phyloP scores from a whole-genome alignment of 2,329 filamentous ascomycete species.

The Neonectria magnoliae region DNA sequence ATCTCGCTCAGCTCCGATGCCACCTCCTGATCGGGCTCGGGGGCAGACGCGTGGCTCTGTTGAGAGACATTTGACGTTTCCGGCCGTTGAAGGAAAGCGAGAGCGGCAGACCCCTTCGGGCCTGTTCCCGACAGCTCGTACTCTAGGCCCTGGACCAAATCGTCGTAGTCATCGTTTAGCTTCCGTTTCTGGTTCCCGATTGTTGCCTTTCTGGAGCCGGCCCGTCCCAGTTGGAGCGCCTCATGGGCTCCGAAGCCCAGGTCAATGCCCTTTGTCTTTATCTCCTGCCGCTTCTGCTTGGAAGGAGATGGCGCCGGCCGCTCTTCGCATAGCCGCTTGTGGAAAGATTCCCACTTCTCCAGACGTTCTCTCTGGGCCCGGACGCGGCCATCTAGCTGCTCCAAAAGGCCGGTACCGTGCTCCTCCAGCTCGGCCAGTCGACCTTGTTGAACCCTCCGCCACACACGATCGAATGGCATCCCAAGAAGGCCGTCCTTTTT shows the following conservation, averaged over 20 bases:
- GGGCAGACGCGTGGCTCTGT: conserved; percentile 10
- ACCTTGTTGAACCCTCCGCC: conserved; percentile 72
- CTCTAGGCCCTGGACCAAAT: conserved; percentile 55
- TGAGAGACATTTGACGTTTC: background rate
- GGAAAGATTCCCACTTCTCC: conserved; percentile 78
- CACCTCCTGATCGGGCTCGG: conserved; percentile 42
- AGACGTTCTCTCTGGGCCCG: conserved; percentile 73
- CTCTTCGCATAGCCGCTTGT: conserved; percentile 57
- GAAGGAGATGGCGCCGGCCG: conserved; percentile 34
- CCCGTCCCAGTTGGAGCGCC: conserved; percentile 54
- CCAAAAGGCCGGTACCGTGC: conserved; percentile 64
- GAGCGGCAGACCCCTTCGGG: conserved; percentile 25
- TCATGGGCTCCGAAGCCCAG: conserved; percentile 66
- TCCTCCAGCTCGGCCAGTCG: conserved; percentile 66
- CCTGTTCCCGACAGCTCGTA: conserved; percentile 50
- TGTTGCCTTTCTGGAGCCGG: conserved; percentile 43
- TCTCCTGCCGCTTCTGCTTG: conserved; percentile 35
- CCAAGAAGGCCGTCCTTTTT: conserved; percentile 71
- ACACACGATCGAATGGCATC: conserved; percentile 75
- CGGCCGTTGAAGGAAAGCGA: conserved; percentile 38
- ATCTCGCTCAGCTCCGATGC: conserved; percentile 63
- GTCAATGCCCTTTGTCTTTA: conserved; percentile 56
- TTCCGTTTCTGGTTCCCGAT: conserved; percentile 30
- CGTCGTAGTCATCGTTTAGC: conserved; percentile 55
- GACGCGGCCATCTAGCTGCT: conserved; percentile 77